These are phyloP conservation scores for Mortierella sp. DNA, from an alignment of 371 early-diverging fungal genomes.

Conservation along the genomic window DNA sequence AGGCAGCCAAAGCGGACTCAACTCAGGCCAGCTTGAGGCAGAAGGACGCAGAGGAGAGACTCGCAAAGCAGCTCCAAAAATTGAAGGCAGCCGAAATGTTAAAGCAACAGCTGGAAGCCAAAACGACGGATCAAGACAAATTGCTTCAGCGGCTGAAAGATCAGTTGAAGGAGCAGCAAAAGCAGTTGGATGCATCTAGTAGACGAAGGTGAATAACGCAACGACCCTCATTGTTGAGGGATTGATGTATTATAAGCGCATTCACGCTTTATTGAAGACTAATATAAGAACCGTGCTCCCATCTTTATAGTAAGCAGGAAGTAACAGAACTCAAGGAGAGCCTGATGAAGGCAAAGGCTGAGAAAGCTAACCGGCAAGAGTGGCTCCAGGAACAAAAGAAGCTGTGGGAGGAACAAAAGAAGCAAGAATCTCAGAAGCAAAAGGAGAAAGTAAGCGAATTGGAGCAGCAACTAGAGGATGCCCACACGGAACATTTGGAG, in stretches of 20 bases:
- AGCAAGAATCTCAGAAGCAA: constrained; percentile 3
- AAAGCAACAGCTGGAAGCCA: constrained; percentile 27
- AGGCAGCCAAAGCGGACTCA: constrained; percentile 4
- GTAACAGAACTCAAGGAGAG: constrained; percentile 9
- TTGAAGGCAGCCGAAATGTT: constrained; percentile 22
- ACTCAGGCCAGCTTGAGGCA: constrained; percentile 14
- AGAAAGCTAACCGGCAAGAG: constrained; percentile 1
- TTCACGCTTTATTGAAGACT: background rate
- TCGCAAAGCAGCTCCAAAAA: constrained; percentile 6
- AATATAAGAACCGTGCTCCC: background rate
- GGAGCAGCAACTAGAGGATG: constrained; percentile 28
- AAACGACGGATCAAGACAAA: constrained; percentile 2
- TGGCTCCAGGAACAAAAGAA: constrained; percentile 22
- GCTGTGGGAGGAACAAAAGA: constrained; percentile 11
- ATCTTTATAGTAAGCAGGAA: constrained; percentile 17
- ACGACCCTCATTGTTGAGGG: background rate
- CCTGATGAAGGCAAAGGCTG: constrained; percentile 28
- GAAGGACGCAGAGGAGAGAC: constrained; percentile 10
- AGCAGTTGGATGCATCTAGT: constrained; percentile 7
- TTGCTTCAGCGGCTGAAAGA: constrained; percentile 3
- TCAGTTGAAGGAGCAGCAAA: constrained; percentile 11
- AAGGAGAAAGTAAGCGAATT: constrained; percentile 21
- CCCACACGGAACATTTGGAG: constrained; percentile 23
- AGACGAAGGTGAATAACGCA: background rate
- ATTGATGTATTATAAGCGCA: background rate